Percentiles rank a stretch among this genome's conserved stretches.
phyloP scores from a whole-genome alignment of 805 yeast genomes.

The Candida fluviatilis region DNA sequence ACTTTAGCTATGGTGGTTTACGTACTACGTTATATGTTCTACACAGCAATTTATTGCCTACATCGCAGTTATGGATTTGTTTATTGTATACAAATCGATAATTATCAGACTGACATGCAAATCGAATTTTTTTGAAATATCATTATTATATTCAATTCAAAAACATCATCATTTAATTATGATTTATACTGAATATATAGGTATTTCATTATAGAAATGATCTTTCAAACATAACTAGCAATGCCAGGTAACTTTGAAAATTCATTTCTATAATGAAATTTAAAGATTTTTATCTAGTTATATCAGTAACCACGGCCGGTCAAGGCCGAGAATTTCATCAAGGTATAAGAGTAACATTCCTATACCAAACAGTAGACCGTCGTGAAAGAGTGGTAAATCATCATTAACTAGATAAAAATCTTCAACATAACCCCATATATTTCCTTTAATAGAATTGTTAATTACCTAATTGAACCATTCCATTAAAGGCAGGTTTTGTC shows the following conservation, averaged over 20 bases:
- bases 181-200: constrained; percentile 2
- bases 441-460: constrained; percentile 12
- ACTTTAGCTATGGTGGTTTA: too few species aligned
- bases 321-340: constrained; percentile 47
- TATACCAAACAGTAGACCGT: constrained; percentile 47
- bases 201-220: neutral
- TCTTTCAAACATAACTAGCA: too few species aligned
- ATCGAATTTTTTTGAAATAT: constrained; percentile 28
- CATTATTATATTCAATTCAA: constrained; percentile 12
- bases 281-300: neutral
- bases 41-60: too few species aligned
- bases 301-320: constrained; percentile 51
- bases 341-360: constrained; percentile 41
- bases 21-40: too few species aligned
- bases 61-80: too few species aligned
- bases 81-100: neutral
- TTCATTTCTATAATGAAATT: neutral
- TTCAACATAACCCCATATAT: constrained; percentile 3
- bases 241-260: neutral
- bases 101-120: constrained; percentile 42
- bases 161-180: constrained; percentile 15
- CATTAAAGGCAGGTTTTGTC: constrained; percentile 14
- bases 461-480: constrained; percentile 10
- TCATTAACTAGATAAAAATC: constrained; percentile 28
- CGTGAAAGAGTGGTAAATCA: constrained; percentile 48